Percentiles rank a stretch among this genome's conserved stretches.
Conservation (phyloP, 495 filamentous ascomycete species). For the Clavariopsis aquatica region DNA sequence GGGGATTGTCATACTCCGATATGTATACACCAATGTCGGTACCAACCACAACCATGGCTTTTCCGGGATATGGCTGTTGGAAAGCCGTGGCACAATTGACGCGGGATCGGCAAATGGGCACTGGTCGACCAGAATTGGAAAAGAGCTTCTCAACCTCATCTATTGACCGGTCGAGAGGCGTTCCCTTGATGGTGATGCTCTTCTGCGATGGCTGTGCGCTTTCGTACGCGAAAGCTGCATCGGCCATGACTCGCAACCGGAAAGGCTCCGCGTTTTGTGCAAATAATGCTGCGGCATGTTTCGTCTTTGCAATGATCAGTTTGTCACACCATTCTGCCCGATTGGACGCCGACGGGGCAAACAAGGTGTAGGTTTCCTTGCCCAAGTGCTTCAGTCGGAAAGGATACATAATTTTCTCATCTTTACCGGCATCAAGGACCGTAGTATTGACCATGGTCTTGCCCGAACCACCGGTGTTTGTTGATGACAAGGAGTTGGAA, state of each 20-base stretch:
- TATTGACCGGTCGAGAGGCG: slow-evolving; percentile 88
- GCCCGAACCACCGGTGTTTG: slow-evolving; percentile 47
- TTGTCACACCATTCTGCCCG: slow-evolving; percentile 89
- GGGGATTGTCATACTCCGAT: slow-evolving; percentile 78
- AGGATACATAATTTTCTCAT: slow-evolving; percentile 85
- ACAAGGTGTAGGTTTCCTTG: slow-evolving; percentile 82
- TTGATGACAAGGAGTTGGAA: slow-evolving; percentile 52
- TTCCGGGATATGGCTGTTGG: slow-evolving; percentile 68
- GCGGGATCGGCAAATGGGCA: slow-evolving; percentile 73
- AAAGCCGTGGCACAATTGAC: slow-evolving; percentile 96
- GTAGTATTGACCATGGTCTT: slow-evolving; percentile 56
- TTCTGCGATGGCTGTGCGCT: slow-evolving; percentile 56
- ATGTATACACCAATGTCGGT: slow-evolving; percentile 94
- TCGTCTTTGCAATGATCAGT: slow-evolving; percentile 91
- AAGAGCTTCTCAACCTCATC: slow-evolving; percentile 79
- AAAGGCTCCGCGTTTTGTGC: slow-evolving; percentile 97
- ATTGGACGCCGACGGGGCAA: slow-evolving; percentile 70
- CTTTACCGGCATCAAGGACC: slow-evolving; percentile 55
- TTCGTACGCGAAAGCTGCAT: slow-evolving; percentile 85
- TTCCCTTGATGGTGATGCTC: slow-evolving; percentile 73
- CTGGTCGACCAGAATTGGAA: slow-evolving; percentile 63
- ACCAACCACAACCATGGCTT: slow-evolving; percentile 88
- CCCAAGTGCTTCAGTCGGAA: slow-evolving; percentile 98
- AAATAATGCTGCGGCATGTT: slow-evolving; percentile 82
- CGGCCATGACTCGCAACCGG: slow-evolving; percentile 85